Evolutionary conservation across 169 alveolate genomes (phyloP), one percentile per base, ranked within the genome.

Genomic region (Eimeria acervulina): DNA sequence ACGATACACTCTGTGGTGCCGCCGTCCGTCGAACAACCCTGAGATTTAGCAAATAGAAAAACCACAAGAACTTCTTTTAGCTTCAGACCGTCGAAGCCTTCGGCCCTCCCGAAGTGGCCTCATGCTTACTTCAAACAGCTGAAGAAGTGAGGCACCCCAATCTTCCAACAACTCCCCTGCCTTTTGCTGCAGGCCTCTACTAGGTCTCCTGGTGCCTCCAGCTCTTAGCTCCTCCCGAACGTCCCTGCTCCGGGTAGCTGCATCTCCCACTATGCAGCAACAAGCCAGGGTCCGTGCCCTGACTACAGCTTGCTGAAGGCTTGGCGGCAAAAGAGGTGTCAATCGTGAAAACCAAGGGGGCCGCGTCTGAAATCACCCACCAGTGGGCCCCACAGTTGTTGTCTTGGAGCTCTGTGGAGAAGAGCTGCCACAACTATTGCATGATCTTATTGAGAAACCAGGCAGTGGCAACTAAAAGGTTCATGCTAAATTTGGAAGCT

Each of bases 181-280:
- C 42, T 40, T 44, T 23, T 61, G 83, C 47, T 47, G 55, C 83
- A 63, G 70, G 61, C 83, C 40, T 19, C 93, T 55, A 59, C 93
- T 87, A 38, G 55, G 93, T 21, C 93, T 33, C 40, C 83, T 55
- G 93, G 55, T 61, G 81, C 42, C 38, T 33, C 81, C 93, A 15
- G 42, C 61, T 31, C 78, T 19, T 44, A 87, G 93, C 93, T 31
- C 81, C 81, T 87, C 81, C 80, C 93, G 78, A 31, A 87, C 81
- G 10, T 36, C 81, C 59, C 81, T 70, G 93, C 93, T 87, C n/a
- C 38, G 83, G 40, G 83, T 83, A 36, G 93, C 81, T 26, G 83
- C 55, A 38, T 55, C 80, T 51, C 93, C 93, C 59, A 87, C 93
- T 63, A 87, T 26, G n/a, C 93, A 87, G 93, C 81, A 59, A 72